Evolutionary conservation across 2,329 filamentous ascomycete species (phyloP), one percentile per base, ranked within the genome.

Genomic region (Tolypocladium pustulatum): DNA sequence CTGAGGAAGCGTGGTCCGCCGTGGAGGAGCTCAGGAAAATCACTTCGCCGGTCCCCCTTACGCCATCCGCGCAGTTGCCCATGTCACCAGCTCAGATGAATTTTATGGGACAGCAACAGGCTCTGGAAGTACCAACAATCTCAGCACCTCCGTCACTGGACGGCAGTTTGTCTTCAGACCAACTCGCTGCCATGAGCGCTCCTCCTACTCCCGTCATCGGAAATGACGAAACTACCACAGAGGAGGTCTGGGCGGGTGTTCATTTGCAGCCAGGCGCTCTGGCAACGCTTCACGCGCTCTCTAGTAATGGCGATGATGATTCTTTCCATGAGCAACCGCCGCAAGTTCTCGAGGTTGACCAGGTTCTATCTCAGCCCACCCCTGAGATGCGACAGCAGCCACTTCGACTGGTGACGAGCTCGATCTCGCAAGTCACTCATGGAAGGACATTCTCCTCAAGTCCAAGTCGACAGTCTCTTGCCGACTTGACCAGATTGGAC

Each of bases 81-180:
- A 88, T 95, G 73, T 92, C 89, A 5, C 89, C 89, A 4, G 85
- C 84, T 22, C 84, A 88, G 59, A 79, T 93, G 64, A 85, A 85
- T 13, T 86, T 89, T 67, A 84, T 96, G 70, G 81, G 81, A 56
- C 73, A 77, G 60, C 82, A 84, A 64, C 83, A 84, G 60, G 68
- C 83, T 34, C 80, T 86, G 27, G 81, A 84, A 54, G 80, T 93
- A 4, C 91, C 91, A 1, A 86, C 84, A 40, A 82, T 85, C 36
- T 92, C 90, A 58, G 88, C 90, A 7, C 88, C 92, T 5, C 93
- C 93, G 4, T 97, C 93, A 5, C 79, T 96, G 4, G 92, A 96
- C 74, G 92, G 91, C 27, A 96, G 91, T 73, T 76, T 94, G 66
- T 88, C 86, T 10, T 96, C 92, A 2, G 92, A 97, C 68, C 91